Conservation (phyloP, 441 rosid species). For the Pelargonium fulgidum region DNA sequence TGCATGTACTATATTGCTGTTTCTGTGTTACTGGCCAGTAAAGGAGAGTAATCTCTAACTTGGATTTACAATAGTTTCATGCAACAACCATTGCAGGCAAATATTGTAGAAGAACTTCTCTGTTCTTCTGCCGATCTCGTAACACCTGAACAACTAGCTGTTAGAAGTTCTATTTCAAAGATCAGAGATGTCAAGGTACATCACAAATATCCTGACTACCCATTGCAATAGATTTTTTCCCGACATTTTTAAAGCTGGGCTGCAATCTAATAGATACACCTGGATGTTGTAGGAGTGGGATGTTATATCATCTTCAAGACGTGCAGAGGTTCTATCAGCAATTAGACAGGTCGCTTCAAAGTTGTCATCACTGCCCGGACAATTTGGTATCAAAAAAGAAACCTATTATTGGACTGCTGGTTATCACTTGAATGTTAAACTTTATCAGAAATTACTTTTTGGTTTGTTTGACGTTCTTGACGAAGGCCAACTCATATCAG, state of each 20-base stretch:
- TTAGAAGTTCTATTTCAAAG: conserved; percentile 60
- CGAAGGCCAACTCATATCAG: conserved; percentile 91
- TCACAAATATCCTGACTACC: conserved; percentile 11
- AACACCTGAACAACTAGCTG: conserved; percentile 41
- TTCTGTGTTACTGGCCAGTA: not conserved
- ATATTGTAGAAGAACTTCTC: conserved; percentile 76
- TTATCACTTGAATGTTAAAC: conserved; percentile 73
- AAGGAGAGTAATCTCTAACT: too few relatives aligned
- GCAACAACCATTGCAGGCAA: conserved; percentile 44
- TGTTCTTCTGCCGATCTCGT: conserved; percentile 41
- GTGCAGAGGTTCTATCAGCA: conserved; percentile 66
- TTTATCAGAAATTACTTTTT: conserved; percentile 72
- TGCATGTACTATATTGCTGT: not conserved
- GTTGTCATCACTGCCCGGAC: conserved; percentile 55
- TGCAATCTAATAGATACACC: not conserved
- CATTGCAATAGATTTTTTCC: conserved; percentile 14
- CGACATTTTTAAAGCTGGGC: conserved; percentile 19
- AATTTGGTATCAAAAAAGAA: conserved; percentile 67
- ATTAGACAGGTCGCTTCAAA: conserved; percentile 57
- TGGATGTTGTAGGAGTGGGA: conserved; percentile 69
- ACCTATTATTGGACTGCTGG: conserved; percentile 69
- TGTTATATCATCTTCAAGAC: conserved; percentile 55
- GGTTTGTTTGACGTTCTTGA: conserved; percentile 85
- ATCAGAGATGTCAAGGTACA: conserved; percentile 75
- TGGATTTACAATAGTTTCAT: not conserved